phyloP scores from a whole-genome alignment of 257 asterid species.

The Thymus mandschuricus region DNA sequence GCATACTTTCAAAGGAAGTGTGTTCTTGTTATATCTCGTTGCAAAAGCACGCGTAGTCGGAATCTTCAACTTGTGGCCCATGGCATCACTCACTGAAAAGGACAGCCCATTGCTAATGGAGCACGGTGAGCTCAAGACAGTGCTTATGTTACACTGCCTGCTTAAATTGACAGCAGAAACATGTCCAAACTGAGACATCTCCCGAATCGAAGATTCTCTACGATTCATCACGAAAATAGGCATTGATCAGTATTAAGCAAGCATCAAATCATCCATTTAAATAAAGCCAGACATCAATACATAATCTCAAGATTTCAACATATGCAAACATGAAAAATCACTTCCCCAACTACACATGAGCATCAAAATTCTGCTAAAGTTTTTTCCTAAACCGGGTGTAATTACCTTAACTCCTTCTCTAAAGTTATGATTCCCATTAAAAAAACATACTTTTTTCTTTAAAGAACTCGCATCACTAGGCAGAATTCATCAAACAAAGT shows the following conservation, averaged over 20 bases:
- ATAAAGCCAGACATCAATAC: not conserved
- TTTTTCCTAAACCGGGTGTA: not conserved
- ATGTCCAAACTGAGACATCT: slow-evolving; percentile 72
- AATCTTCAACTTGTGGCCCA: slow-evolving; percentile 58
- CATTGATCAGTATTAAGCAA: slow-evolving; percentile 4
- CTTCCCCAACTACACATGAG: not conserved
- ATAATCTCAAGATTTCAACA: not conserved
- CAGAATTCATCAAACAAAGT: slow-evolving; percentile 12
- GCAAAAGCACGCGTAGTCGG: slow-evolving; percentile 38
- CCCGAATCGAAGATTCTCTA: slow-evolving; percentile 27
- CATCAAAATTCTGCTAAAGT: not conserved
- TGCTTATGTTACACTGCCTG: slow-evolving; percentile 47
- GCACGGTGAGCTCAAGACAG: slow-evolving; percentile 41
- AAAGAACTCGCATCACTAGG: slow-evolving; percentile 11
- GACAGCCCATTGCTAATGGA: slow-evolving; percentile 47
- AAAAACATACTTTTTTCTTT: not conserved
- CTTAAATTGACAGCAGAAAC: slow-evolving; percentile 78
- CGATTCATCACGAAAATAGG: slow-evolving; percentile 35
- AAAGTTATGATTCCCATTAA: slow-evolving; percentile 2
- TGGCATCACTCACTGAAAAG: slow-evolving; percentile 56
- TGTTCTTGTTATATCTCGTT: slow-evolving; percentile 40
- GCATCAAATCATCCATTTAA: slow-evolving; percentile 14
- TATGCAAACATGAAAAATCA: not conserved
- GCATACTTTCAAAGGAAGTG: slow-evolving; percentile 63
- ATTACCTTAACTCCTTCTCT: not conserved